A percentile compares a stretch with the other conserved stretches of the same genome.
These are phyloP conservation scores for Neurospora sp. DNA, from an alignment of 495 filamentous ascomycete species.

Conservation along the genomic window DNA sequence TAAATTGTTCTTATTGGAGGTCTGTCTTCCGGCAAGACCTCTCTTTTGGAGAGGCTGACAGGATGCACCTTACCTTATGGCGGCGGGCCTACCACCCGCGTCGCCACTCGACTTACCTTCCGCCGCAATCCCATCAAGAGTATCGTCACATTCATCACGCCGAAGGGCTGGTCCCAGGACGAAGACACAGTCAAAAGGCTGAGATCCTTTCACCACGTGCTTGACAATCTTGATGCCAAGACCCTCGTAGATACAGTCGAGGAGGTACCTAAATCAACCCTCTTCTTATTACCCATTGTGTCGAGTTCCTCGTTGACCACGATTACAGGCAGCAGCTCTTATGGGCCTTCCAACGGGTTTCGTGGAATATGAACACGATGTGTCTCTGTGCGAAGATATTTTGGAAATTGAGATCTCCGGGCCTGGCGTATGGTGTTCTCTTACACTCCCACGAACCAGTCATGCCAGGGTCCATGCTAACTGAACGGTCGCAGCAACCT, in stretches of 20 bases:
- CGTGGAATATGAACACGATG: slow-evolving; percentile 5
- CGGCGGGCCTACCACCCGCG: no score
- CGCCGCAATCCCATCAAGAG: no score
- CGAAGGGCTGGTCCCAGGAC: no score
- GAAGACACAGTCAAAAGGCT: no score
- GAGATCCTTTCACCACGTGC: not conserved
- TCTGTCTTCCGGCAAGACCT: slow-evolving; percentile 40
- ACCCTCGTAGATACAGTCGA: slow-evolving; percentile 16
- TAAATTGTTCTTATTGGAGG: slow-evolving; percentile 31
- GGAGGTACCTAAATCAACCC: not conserved
- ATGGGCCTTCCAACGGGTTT: slow-evolving; percentile 29
- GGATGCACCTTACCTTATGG: slow-evolving; percentile 26
- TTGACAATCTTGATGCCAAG: slow-evolving; percentile 8
- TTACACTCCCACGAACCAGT: not conserved
- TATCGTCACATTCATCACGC: no score
- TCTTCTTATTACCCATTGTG: not conserved
- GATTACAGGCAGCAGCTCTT: slow-evolving; percentile 20
- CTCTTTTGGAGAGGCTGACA: slow-evolving; percentile 36
- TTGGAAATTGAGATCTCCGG: slow-evolving; percentile 47
- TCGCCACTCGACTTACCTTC: no score
- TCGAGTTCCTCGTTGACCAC: not conserved
- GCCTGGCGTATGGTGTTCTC: slow-evolving; percentile 21
- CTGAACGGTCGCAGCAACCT: not conserved
- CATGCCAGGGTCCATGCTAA: not conserved
- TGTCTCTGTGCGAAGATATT: slow-evolving; percentile 37